Evolutionary conservation across 106 monocot genomes (phyloP), one percentile per base, ranked within the genome.

Genomic region (Dendrobium nobile): DNA sequence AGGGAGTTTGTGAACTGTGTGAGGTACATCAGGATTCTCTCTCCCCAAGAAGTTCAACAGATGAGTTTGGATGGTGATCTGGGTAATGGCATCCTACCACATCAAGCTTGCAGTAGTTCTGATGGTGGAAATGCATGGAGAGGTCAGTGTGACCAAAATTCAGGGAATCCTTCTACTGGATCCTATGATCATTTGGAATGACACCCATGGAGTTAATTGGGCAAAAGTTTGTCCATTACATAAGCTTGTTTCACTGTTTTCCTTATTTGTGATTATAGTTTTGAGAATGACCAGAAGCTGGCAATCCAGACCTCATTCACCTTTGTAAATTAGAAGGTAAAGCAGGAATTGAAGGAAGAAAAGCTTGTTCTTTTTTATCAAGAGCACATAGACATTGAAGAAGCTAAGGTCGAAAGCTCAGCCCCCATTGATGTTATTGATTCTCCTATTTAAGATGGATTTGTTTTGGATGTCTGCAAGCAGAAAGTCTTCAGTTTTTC

Each of bases 1-100:
- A 93, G 93, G 82, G 93, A 93, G 75, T 93, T 93, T 84, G 91
- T 93, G 84, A 91, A 44, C 77, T 91, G 91, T 75, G 93, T 93
- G 11, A 73, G 87, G 55, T 89, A 79, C 86, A 86, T 93, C 41
- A 89, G 81, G 74, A 93, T 93, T 56, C 82, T 93, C 54, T 93
- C 93, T 11, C 93, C 93, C 2, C 89, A 91, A 75, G 93, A 93
- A 83, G 93, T 91, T 18, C 90, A 93, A 73, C 93, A 91, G 75
- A 93, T 93, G 93, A 90, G 93, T 47, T 82, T 93, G 88, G 87
- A 88, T 70, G 93, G 85, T 27, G 90, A 91, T 78, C 44, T 91
- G 17, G 90, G 84, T 8, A 91, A 84, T 72, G 85, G 79, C 80
- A 74, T 82, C 20, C 84, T 91, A 43, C 89, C 85, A 20, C 91